phyloP scores from a whole-genome alignment of 1,139 yeast genomes.

The Candida glucosophila region DNA sequence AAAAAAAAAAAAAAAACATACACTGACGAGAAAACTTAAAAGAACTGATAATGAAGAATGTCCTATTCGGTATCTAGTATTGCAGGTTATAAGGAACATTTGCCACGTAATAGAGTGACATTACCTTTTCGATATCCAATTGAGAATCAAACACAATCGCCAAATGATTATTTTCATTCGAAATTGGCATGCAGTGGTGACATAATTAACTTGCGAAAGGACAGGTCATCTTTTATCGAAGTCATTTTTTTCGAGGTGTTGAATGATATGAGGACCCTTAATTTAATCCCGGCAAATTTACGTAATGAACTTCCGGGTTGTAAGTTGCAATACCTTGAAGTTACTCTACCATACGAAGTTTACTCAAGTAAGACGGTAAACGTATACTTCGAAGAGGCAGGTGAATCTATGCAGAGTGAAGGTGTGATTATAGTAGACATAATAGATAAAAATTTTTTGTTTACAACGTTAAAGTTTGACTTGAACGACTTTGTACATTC shows the following conservation, averaged over 20 bases:
- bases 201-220: slow-evolving; percentile 13
- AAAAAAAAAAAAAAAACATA: not conserved
- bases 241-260: slow-evolving; percentile 19
- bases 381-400: slow-evolving; percentile 8
- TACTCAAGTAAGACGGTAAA: slow-evolving; percentile 16
- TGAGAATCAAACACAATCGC: slow-evolving; percentile 3
- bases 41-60: slow-evolving; percentile 5
- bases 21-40: not conserved
- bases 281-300: slow-evolving; percentile 21
- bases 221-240: slow-evolving; percentile 13
- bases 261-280: slow-evolving; percentile 22
- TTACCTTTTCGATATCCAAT: slow-evolving; percentile 26
- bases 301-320: slow-evolving; percentile 16
- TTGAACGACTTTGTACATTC: slow-evolving; percentile 26
- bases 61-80: slow-evolving; percentile 15
- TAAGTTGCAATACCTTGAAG: slow-evolving; percentile 17
- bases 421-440: slow-evolving; percentile 16
- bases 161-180: slow-evolving; percentile 17
- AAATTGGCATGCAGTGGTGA: slow-evolving; percentile 16
- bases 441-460: slow-evolving; percentile 21
- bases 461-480: slow-evolving; percentile 23
- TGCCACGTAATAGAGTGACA: slow-evolving; percentile 12
- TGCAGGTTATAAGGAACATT: slow-evolving; percentile 17
- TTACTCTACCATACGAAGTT: slow-evolving; percentile 27
- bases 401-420: slow-evolving; percentile 5